phyloP scores from a whole-genome alignment of 768 basidiomycete genomes.

The Hypholoma fasciculare region DNA sequence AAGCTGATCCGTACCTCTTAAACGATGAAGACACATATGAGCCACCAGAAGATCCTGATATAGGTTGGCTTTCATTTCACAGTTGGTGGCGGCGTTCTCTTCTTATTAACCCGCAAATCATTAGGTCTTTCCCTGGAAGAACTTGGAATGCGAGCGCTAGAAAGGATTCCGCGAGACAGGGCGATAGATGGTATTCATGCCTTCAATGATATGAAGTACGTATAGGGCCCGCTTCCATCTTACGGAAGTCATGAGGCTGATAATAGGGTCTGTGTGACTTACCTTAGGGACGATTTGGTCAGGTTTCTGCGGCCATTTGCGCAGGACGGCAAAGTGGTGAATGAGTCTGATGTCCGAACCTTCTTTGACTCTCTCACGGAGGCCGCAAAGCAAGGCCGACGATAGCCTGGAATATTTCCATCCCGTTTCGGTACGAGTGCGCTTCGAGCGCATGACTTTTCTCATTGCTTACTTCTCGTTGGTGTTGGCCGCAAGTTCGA shows the following conservation, averaged over 20 bases:
- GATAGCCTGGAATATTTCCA: slow-evolving; percentile 1
- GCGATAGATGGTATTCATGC: slow-evolving; percentile 85
- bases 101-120: slow-evolving; percentile 2
- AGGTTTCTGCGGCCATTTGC: slow-evolving; percentile 79
- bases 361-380: slow-evolving; percentile 64
- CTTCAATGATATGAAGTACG: slow-evolving; percentile 81
- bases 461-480: not conserved
- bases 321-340: slow-evolving; percentile 71
- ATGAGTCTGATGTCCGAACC: slow-evolving; percentile 64
- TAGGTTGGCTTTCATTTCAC: slow-evolving; percentile 39
- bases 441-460: slow-evolving; percentile 1
- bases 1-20: slow-evolving; percentile 58
- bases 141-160: slow-evolving; percentile 77
- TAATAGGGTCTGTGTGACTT: not conserved
- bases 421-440: not conserved
- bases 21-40: slow-evolving; percentile 85
- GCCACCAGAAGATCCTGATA: slow-evolving; percentile 86
- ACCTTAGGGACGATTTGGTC: slow-evolving; percentile 65
- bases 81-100: not conserved
- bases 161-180: slow-evolving; percentile 72
- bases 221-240: slow-evolving; percentile 8
- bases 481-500: not conserved
- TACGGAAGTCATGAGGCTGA: not conserved
- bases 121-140: slow-evolving; percentile 79
- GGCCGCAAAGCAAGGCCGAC: slow-evolving; percentile 24